These are phyloP conservation scores for Fusarium sp. DNA, from an alignment of 2,329 filamentous ascomycete species.

Conservation along the genomic window DNA sequence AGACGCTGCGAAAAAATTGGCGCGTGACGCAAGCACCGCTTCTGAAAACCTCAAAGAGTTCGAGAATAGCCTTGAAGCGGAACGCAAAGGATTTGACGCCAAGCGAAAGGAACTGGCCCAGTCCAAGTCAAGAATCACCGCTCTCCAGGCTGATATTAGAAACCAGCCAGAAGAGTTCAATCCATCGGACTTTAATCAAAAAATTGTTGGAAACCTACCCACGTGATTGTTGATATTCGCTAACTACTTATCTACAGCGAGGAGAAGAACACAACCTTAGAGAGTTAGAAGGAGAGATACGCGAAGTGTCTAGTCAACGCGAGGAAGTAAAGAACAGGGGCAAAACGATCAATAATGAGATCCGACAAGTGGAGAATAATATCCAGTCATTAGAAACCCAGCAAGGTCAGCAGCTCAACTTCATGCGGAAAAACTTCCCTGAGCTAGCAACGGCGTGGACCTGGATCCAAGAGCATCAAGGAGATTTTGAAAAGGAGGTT, in stretches of 20 bases:
- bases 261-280: constrained; percentile 68
- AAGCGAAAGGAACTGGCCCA: constrained; percentile 64
- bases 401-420: constrained; percentile 77
- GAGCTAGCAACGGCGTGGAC: constrained; percentile 80
- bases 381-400: constrained; percentile 76
- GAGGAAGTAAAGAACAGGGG: constrained; percentile 58
- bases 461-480: constrained; percentile 81
- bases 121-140: constrained; percentile 68
- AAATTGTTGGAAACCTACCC: constrained; percentile 67
- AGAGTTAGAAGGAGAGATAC: constrained; percentile 60
- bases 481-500: constrained; percentile 78
- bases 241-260: constrained; percentile 59
- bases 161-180: constrained; percentile 76
- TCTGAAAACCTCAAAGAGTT: constrained; percentile 58
- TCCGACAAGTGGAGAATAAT: constrained; percentile 57
- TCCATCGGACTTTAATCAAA: constrained; percentile 75
- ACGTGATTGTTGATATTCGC: not conserved
- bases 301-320: constrained; percentile 54
- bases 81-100: constrained; percentile 60
- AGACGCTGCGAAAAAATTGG: constrained; percentile 58
- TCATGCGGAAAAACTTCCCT: constrained; percentile 68
- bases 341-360: constrained; percentile 53
- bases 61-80: constrained; percentile 60
- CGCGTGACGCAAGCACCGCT: constrained; percentile 52
- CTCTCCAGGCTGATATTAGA: constrained; percentile 71